These are phyloP conservation scores for Oxytropis ochrocephala DNA, from an alignment of 306 rosid genomes.

Conservation along the genomic window DNA sequence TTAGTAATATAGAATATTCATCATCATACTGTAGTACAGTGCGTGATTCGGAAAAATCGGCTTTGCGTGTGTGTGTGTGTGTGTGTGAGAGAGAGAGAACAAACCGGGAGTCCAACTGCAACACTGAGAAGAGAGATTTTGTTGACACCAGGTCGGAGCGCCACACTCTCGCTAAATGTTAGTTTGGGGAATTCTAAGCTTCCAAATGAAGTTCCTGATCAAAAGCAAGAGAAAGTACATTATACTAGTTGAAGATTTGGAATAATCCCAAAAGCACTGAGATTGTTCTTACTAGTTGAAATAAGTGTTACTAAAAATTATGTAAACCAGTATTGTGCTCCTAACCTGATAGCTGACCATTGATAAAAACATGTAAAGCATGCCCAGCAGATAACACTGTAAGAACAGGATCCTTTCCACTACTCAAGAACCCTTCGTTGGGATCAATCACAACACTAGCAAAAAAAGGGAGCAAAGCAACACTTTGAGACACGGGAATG, in stretches of 20 bases:
- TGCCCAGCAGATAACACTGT: constrained; percentile 90
- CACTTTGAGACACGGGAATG: constrained; percentile 2
- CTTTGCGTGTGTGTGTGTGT: not conserved
- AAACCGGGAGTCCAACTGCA: constrained; percentile 95
- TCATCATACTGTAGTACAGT: not conserved
- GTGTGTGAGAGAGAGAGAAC: constrained; percentile 28
- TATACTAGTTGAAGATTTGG: not conserved
- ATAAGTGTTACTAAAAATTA: not conserved
- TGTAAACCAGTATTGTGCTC: constrained; percentile 1
- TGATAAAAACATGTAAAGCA: constrained; percentile 86
- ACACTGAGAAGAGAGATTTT: constrained; percentile 82
- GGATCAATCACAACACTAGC: constrained; percentile 64
- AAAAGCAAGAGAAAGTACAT: not conserved
- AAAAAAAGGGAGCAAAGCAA: constrained; percentile 9
- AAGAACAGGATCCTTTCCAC: constrained; percentile 61
- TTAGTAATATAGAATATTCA: not conserved
- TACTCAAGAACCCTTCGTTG: constrained; percentile 62
- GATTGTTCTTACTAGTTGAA: not conserved
- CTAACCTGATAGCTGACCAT: constrained; percentile 78
- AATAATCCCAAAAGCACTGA: not conserved
- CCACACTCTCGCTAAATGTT: constrained; percentile 65
- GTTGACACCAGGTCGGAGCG: constrained; percentile 74
- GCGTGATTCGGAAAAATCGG: not conserved
- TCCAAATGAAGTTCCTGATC: constrained; percentile 79
- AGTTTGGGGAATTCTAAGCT: constrained; percentile 87